These are phyloP conservation scores for Rhypophila decipiens DNA, from an alignment of 495 filamentous ascomycete species.

Conservation along the genomic window DNA sequence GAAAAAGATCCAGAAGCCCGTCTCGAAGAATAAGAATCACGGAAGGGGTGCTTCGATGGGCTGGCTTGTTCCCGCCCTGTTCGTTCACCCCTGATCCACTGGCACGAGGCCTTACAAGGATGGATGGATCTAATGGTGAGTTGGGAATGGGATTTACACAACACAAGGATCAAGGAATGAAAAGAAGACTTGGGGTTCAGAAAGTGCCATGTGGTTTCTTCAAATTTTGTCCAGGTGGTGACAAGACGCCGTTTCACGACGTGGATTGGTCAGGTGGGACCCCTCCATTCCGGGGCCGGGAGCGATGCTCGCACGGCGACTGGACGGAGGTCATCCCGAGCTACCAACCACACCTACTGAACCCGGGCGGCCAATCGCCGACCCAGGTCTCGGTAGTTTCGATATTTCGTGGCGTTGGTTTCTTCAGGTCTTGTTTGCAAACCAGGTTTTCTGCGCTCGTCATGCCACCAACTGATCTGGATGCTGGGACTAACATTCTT, in stretches of 20 bases:
- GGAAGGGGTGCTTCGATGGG: neutral
- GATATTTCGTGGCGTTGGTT: conserved; percentile 7
- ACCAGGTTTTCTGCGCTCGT: too few species aligned
- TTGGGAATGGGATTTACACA: neutral
- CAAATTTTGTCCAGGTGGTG: neutral
- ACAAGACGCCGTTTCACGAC: neutral
- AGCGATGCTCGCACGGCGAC: too few species aligned
- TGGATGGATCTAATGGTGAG: conserved; percentile 9
- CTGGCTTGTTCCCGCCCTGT: neutral
- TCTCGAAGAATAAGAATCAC: too few species aligned
- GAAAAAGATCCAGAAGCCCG: neutral
- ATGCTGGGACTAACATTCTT: too few species aligned
- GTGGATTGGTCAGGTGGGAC: conserved; percentile 16
- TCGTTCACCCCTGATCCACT: neutral
- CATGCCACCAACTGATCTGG: too few species aligned
- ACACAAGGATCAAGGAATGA: too few species aligned
- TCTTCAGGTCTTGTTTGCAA: too few species aligned
- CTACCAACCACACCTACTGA: neutral
- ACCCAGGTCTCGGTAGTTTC: conserved; percentile 5
- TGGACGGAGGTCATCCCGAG: too few species aligned
- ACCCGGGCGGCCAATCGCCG: conserved; percentile 7
- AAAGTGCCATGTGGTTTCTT: too few species aligned
- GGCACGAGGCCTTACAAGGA: neutral
- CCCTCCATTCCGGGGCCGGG: too few species aligned
- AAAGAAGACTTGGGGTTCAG: too few species aligned